Conservation (phyloP, 176 grass and related monocot species). For the Phyllostachys edulis region DNA sequence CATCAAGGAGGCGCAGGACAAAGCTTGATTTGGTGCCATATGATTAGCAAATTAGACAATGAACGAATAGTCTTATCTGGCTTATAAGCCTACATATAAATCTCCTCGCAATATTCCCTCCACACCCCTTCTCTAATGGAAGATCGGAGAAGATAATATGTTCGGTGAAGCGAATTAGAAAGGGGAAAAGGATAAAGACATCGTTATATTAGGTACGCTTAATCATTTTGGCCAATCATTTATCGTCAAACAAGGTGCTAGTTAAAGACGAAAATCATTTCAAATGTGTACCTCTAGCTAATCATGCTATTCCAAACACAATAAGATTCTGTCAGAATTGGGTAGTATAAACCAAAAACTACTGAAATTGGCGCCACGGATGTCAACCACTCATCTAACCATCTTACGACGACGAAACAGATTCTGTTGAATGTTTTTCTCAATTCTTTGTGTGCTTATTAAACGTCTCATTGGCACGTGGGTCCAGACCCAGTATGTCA, state of each 20-base stretch:
- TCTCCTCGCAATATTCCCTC: conserved; percentile 2
- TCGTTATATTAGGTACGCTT: conserved; percentile 17
- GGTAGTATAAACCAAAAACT: neutral
- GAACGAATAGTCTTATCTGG: neutral
- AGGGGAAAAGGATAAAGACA: neutral
- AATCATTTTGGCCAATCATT: conserved; percentile 43
- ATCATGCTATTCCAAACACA: neutral
- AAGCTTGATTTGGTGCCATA: conserved; percentile 24
- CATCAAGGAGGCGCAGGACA: conserved; percentile 23
- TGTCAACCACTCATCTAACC: neutral
- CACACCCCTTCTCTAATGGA: conserved; percentile 22
- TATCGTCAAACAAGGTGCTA: conserved; percentile 19
- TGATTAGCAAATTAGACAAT: conserved; percentile 31
- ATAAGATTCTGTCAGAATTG: neutral
- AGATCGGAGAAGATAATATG: conserved; percentile 37
- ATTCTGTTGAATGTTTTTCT: neutral
- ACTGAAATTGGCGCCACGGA: neutral
- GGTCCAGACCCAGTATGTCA: neutral
- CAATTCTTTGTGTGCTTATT: neutral
- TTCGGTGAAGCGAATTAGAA: conserved; percentile 26
- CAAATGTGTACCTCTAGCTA: conserved; percentile 15
- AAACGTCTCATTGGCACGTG: neutral
- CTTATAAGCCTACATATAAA: conserved; percentile 21
- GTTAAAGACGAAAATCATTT: conserved; percentile 21
- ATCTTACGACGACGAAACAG: neutral